phyloP scores from a whole-genome alignment of 1,139 yeast species.

The Yamadazyma sp. region DNA sequence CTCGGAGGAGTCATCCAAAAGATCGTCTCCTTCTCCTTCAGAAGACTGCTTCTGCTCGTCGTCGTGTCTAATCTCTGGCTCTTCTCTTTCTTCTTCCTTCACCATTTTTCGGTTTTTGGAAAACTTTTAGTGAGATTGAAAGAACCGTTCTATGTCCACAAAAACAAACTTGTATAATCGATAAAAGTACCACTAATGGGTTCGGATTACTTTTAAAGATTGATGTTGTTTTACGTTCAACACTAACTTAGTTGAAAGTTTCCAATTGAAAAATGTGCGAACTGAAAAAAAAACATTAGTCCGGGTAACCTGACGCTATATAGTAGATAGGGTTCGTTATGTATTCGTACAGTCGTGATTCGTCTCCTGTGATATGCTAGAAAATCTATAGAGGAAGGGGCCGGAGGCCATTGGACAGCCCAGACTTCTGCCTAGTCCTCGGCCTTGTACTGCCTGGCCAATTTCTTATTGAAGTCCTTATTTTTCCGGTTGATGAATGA shows the following conservation, averaged over 20 bases:
- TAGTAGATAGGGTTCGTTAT: no score
- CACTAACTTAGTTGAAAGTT: constrained; percentile 1
- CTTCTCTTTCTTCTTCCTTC: constrained; percentile 11
- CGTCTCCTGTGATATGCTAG: no score
- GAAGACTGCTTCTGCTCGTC: constrained; percentile 20
- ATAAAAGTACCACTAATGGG: not conserved
- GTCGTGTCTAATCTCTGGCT: constrained; percentile 41
- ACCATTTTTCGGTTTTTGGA: not conserved
- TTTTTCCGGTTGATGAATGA: constrained; percentile 70
- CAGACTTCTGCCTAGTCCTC: not conserved
- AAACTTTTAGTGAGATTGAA: not conserved
- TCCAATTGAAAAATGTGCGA: constrained; percentile 1
- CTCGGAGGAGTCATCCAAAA: constrained; percentile 62
- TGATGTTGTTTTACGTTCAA: not conserved
- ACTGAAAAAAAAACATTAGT: not conserved
- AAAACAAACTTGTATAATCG: not conserved
- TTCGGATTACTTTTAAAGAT: constrained; percentile 1
- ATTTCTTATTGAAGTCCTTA: constrained; percentile 72
- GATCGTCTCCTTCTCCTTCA: constrained; percentile 45
- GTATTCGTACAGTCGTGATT: no score
- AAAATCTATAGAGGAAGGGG: no score
- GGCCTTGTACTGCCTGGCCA: constrained; percentile 53
- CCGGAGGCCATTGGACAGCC: no score
- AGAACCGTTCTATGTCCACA: not conserved
- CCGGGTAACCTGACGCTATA: constrained; percentile 1